Base-by-base conservation (phyloP, 441 rosid species). In the Kokia cookei region DNA sequence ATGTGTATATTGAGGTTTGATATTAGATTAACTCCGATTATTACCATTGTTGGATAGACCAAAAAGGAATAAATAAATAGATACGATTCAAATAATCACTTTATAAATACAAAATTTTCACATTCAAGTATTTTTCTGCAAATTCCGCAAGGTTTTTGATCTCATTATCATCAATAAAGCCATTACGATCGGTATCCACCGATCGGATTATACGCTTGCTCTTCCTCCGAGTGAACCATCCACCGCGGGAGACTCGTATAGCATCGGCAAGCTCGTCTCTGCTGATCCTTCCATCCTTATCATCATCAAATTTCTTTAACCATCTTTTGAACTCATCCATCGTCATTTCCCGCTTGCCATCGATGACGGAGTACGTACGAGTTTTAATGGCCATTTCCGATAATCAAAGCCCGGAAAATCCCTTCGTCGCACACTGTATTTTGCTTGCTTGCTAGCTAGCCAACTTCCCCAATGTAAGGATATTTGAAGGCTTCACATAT, bases 141-240 rank as follows among this genome's bases (percentile, higher is more conserved):
- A 69, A 69, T 42, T 53, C 48, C 1, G 48, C 73, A 1, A 79
- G 82, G 59, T 81, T 76, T 57, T 29, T 54, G 47, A 82, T 22
- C 79, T 87, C 88, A 14, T 53, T 53, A 6, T 77, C 83, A 13
- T 87, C 87, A 9, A 87, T 59, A 47, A 69, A 80, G 11, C 90
- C 87, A 54, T 80, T 76, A 27, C 78, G 75, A 50, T 83, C 53
- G 22, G 76, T 27, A 66, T 87, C 90, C 3, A 75, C 87, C 1
- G 60, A 22, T 26, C 15, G 47, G 0, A 83, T 5, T 2, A 76
- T 84, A 0, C 32, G 78, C 68, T 53, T 69, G 42, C 80, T 71
- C 73, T 64, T 82, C 80, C 73, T 69, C 37, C 77, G 13, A 1
- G 88, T 74, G 14, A 87, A 83, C 84, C 83, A 74, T 12, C 81